phyloP scores from a whole-genome alignment of 306 rosid species.

The Hippophae gyantsensis region DNA sequence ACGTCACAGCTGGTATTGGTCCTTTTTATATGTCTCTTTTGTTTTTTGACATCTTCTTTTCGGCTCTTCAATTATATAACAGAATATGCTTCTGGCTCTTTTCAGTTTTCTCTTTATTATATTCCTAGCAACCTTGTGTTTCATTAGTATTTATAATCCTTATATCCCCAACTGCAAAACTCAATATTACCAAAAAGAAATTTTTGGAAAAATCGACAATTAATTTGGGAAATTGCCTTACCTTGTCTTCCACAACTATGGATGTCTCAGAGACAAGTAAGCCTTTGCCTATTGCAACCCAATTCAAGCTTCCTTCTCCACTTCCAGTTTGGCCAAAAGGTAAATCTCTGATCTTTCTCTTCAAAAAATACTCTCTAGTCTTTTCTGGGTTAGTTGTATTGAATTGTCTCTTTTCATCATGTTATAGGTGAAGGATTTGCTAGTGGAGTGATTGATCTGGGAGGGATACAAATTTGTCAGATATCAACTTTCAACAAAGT shows the following conservation, averaged over 20 bases:
- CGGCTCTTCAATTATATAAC: not conserved
- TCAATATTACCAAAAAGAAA: not conserved
- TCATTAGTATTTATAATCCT: not conserved
- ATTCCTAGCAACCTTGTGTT: not conserved
- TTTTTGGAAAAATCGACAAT: not conserved
- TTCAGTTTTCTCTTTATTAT: constrained; percentile 1
- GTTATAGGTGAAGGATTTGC: constrained; percentile 45
- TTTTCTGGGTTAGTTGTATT: constrained; percentile 1
- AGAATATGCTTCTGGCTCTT: constrained; percentile 25
- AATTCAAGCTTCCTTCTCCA: constrained; percentile 52
- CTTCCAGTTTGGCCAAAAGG: constrained; percentile 37
- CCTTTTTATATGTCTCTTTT: not conserved
- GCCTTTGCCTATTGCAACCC: constrained; percentile 34
- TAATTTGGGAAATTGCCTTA: constrained; percentile 31
- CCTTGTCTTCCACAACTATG: constrained; percentile 13
- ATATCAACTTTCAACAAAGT: constrained; percentile 44
- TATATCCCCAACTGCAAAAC: not conserved
- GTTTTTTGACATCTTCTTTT: not conserved
- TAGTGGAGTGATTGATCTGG: constrained; percentile 49
- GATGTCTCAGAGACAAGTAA: constrained; percentile 18
- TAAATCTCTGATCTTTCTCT: not conserved
- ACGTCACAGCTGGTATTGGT: constrained; percentile 10
- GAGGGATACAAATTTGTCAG: constrained; percentile 49
- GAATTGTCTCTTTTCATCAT: not conserved
- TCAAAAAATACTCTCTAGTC: not conserved